Percentiles rank a stretch among this genome's conserved stretches.
These are phyloP conservation scores for Tuber magnatum DNA, from an alignment of 495 filamentous ascomycete genomes.

Conservation along the genomic window DNA sequence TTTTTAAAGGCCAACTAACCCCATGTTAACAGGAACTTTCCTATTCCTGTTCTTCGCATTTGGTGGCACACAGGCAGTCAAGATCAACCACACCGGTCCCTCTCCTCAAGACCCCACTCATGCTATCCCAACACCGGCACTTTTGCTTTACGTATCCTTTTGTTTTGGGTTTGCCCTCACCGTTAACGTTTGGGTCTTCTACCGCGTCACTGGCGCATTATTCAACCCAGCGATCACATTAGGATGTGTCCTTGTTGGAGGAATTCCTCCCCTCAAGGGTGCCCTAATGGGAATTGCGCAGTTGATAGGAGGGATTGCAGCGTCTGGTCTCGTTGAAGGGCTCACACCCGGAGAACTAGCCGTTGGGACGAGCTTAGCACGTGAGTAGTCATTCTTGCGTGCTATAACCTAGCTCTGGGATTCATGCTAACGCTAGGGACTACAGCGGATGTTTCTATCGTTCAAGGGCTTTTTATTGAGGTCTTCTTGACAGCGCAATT, in stretches of 20 bases:
- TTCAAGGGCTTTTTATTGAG: conserved; percentile 68
- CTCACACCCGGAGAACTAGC: conserved; percentile 28
- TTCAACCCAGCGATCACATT: conserved; percentile 74
- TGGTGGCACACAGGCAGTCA: conserved; percentile 66
- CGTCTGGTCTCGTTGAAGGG: conserved; percentile 50
- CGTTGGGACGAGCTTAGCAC: conserved; percentile 29
- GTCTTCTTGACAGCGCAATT: conserved; percentile 72
- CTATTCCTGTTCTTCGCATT: conserved; percentile 80
- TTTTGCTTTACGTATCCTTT: conserved; percentile 62
- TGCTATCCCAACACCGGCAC: conserved; percentile 41
- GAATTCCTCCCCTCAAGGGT: conserved; percentile 50
- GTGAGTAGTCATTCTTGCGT: conserved; percentile 8
- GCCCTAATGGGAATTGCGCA: conserved; percentile 51
- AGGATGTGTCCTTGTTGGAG: conserved; percentile 53
- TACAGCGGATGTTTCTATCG: conserved; percentile 44
- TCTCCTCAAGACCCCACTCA: conserved; percentile 25
- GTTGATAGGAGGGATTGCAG: conserved; percentile 53
- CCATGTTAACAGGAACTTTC: conserved; percentile 55
- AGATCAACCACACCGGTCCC: conserved; percentile 43
- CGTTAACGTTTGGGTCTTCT: conserved; percentile 82
- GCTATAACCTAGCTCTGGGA: neutral
- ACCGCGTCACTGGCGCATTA: conserved; percentile 67
- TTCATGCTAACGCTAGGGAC: conserved; percentile 1
- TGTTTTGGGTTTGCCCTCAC: conserved; percentile 67
- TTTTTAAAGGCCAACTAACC: conserved; percentile 39